Percentiles rank a stretch among this genome's conserved stretches.
Evolutionary conservation across 768 basidiomycete genomes (phyloP).

Genomic region (Fistulinella prunicolor): DNA sequence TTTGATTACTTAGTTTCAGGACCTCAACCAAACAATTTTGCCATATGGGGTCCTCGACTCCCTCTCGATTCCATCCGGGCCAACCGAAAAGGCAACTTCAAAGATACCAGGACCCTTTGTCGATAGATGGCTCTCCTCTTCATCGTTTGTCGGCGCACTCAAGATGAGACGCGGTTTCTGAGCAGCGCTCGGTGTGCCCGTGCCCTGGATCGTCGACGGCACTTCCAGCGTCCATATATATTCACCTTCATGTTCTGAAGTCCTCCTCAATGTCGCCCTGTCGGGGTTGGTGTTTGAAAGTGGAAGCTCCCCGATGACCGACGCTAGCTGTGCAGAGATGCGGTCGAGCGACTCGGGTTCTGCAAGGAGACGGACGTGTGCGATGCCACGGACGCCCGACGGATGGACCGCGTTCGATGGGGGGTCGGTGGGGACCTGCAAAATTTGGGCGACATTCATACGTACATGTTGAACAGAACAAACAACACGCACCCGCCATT

Average conservation of each 20-base stretch:
- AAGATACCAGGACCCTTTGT: slow-evolving; percentile 40
- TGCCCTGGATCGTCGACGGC: too few relatives aligned
- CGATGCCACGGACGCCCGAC: slow-evolving; percentile 47
- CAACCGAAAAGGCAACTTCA: slow-evolving; percentile 52
- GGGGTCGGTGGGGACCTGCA: slow-evolving; percentile 50
- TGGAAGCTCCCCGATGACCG: slow-evolving; percentile 47
- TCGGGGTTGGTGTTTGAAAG: slow-evolving; percentile 13
- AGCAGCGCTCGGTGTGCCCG: not conserved
- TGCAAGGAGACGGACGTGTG: slow-evolving; percentile 46
- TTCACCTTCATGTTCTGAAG: slow-evolving; percentile 11
- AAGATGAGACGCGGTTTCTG: slow-evolving; percentile 35
- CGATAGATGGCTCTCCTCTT: slow-evolving; percentile 33
- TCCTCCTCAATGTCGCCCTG: too few relatives aligned
- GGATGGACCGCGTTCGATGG: slow-evolving; percentile 49
- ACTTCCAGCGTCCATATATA: slow-evolving; percentile 45
- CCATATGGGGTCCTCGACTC: slow-evolving; percentile 46
- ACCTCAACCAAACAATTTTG: slow-evolving; percentile 42
- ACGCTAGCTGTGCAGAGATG: slow-evolving; percentile 40
- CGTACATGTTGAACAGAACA: too few relatives aligned
- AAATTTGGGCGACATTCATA: too few relatives aligned
- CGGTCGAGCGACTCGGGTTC: slow-evolving; percentile 26
- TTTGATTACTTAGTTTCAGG: too few relatives aligned
- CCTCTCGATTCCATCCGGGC: slow-evolving; percentile 28
- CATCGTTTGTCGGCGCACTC: slow-evolving; percentile 33
- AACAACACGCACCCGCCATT: slow-evolving; percentile 46